Conservation (phyloP, 331 rosid genomes). For the Phaseolus coccineus region DNA sequence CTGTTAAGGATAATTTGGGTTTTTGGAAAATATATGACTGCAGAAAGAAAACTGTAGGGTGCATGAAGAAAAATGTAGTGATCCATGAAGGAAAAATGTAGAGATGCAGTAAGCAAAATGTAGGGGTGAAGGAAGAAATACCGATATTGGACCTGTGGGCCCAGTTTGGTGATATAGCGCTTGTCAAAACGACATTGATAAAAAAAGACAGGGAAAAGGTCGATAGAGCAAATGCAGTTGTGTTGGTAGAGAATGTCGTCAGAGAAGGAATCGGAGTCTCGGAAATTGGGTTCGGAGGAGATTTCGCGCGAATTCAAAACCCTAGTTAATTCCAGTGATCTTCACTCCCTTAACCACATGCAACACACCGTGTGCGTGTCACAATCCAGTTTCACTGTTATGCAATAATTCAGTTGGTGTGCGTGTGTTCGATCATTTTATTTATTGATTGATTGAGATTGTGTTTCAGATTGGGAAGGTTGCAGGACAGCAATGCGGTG, state of each 20-base stretch:
- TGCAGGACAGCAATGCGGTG: slow-evolving; percentile 94
- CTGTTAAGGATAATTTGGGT: no score
- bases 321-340: slow-evolving; percentile 66
- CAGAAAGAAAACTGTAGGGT: no score
- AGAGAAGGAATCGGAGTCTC: slow-evolving; percentile 51
- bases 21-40: no score
- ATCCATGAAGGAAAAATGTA: no score
- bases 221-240: background rate
- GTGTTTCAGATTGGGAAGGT: slow-evolving; percentile 83
- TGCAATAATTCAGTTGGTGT: background rate
- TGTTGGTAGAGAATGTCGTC: slow-evolving; percentile 27
- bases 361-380: slow-evolving; percentile 72
- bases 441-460: background rate
- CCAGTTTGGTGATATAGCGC: background rate
- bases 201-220: background rate
- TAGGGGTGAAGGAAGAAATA: background rate
- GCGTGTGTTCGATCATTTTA: background rate
- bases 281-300: slow-evolving; percentile 60
- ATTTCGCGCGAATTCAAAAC: slow-evolving; percentile 78
- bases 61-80: no score
- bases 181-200: background rate
- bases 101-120: no score
- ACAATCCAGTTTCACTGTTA: background rate
- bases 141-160: background rate
- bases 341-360: slow-evolving; percentile 70